Percentiles rank a stretch among this genome's conserved stretches.
These are phyloP conservation scores for Galeopsis tetrahit DNA, from an alignment of 257 asterid species.

Conservation along the genomic window DNA sequence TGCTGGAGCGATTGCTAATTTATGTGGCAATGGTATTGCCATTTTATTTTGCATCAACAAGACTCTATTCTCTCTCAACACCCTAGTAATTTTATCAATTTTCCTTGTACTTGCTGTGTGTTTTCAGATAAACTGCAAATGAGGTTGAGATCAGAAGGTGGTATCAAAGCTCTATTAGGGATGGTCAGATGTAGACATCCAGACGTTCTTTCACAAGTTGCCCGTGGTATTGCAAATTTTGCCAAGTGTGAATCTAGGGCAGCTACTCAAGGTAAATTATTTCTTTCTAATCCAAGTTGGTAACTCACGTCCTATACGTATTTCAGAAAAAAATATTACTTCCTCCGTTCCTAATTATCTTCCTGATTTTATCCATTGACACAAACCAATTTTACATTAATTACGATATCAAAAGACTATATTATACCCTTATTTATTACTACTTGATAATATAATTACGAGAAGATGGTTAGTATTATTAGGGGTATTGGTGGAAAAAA, in stretches of 20 bases:
- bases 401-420: no score
- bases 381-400: no score
- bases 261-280: constrained; percentile 68
- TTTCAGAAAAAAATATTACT: neutral
- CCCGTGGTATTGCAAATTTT: constrained; percentile 98
- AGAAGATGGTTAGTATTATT: no score
- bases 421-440: no score
- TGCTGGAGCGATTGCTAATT: constrained; percentile 98
- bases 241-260: constrained; percentile 98
- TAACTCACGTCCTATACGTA: neutral
- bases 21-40: constrained; percentile 90
- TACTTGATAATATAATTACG: no score
- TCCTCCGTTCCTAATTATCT: no score
- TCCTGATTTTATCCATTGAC: no score
- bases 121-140: constrained; percentile 86
- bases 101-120: constrained; percentile 22
- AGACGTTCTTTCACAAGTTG: constrained; percentile 94
- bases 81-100: constrained; percentile 3
- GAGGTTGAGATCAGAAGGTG: constrained; percentile 95
- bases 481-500: no score
- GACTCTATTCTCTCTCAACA: neutral
- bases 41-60: constrained; percentile 27
- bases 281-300: neutral
- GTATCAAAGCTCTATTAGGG: constrained; percentile 92
- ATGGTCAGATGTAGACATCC: constrained; percentile 98